A percentile compares a stretch with the other conserved stretches of the same genome.
Evolutionary conservation across 768 basidiomycete genomes (phyloP).

Genomic region (Hebeloma cylindrosporum): DNA sequence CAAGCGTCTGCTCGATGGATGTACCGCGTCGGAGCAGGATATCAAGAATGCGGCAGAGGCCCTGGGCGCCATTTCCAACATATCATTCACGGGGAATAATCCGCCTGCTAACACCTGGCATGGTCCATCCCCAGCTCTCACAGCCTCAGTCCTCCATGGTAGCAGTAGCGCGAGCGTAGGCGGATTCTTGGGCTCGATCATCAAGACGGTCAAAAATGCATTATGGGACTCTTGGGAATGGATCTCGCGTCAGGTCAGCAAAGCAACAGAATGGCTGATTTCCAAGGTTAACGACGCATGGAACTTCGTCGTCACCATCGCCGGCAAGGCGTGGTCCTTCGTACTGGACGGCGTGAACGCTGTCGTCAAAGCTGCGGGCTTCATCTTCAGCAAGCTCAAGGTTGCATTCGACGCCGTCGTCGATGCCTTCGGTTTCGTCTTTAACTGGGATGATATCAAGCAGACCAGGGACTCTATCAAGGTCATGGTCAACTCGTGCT

Average conservation of each 20-base stretch:
- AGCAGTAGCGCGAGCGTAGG: neutral
- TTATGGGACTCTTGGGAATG: neutral
- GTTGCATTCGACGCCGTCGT: neutral
- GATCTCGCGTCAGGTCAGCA: neutral
- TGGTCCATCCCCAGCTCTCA: neutral
- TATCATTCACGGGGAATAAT: neutral
- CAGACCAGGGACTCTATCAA: neutral
- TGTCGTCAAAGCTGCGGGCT: neutral
- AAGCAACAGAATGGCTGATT: neutral
- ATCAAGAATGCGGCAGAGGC: neutral
- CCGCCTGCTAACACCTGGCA: neutral
- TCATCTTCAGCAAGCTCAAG: neutral
- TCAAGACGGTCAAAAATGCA: neutral
- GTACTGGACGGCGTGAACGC: neutral
- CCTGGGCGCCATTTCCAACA: neutral
- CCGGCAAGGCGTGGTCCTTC: slow-evolving; percentile 1
- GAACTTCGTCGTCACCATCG: slow-evolving; percentile 1
- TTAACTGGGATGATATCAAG: neutral
- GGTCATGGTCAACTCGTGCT: neutral
- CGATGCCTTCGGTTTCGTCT: neutral
- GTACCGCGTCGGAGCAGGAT: neutral
- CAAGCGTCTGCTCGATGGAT: neutral
- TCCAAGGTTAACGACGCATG: slow-evolving; percentile 2
- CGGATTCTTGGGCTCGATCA: too few species aligned
- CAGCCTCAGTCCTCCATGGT: neutral